A percentile compares a stretch with the other conserved stretches of the same genome.
phyloP scores from a whole-genome alignment of 2,329 filamentous ascomycete genomes.

The Talaromyces funiculosus region DNA sequence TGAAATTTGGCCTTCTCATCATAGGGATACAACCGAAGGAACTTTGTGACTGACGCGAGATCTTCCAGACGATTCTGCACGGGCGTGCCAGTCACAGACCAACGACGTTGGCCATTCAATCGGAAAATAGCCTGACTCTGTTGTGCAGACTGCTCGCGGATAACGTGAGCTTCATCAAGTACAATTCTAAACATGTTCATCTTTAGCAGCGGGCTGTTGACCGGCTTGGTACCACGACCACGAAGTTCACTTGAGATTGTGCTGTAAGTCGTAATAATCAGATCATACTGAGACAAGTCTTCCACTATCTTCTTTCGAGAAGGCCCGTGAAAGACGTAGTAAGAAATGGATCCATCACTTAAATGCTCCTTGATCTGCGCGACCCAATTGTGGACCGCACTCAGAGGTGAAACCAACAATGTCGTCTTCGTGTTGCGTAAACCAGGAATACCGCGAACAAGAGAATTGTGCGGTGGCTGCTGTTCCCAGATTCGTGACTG shows the following conservation, averaged over 20 bases:
- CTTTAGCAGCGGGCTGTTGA: slow-evolving; percentile 59
- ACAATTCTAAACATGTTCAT: slow-evolving; percentile 92
- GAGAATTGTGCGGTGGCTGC: slow-evolving; percentile 43
- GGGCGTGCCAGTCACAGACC: slow-evolving; percentile 96
- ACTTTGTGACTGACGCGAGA: slow-evolving; percentile 77
- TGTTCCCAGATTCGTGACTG: slow-evolving; percentile 59
- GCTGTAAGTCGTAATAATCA: slow-evolving; percentile 90
- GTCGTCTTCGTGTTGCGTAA: slow-evolving; percentile 69
- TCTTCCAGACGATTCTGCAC: slow-evolving; percentile 93
- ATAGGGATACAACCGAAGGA: slow-evolving; percentile 79
- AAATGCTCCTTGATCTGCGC: slow-evolving; percentile 84
- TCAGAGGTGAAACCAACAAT: slow-evolving; percentile 80
- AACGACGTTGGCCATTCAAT: slow-evolving; percentile 73
- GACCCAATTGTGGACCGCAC: slow-evolving; percentile 90
- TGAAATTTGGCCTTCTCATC: slow-evolving; percentile 70
- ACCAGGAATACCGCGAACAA: slow-evolving; percentile 26
- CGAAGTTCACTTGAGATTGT: slow-evolving; percentile 76
- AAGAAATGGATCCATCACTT: slow-evolving; percentile 57
- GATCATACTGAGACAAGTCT: slow-evolving; percentile 66
- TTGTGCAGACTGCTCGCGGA: slow-evolving; percentile 74
- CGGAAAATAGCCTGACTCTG: slow-evolving; percentile 81
- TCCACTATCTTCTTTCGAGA: slow-evolving; percentile 64
- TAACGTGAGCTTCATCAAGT: slow-evolving; percentile 90
- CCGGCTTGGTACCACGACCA: slow-evolving; percentile 57
- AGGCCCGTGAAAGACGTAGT: slow-evolving; percentile 81